These are phyloP conservation scores for Camellia lanceoleosa DNA, from an alignment of 148 eudicot genomes.

Conservation along the genomic window DNA sequence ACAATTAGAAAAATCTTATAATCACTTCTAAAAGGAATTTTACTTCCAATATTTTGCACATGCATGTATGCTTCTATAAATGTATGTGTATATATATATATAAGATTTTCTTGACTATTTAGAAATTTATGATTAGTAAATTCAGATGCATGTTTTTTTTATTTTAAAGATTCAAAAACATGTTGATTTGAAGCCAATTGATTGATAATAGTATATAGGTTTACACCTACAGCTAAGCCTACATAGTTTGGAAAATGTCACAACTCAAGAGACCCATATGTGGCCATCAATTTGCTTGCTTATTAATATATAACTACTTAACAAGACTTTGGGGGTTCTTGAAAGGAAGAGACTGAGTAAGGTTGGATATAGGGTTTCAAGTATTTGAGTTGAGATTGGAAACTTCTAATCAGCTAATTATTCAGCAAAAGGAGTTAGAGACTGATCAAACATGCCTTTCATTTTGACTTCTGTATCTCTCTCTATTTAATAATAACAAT, in stretches of 20 bases:
- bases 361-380: constrained; percentile 14
- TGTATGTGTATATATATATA: too few relatives aligned
- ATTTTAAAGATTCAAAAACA: not conserved
- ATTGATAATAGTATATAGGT: too few relatives aligned
- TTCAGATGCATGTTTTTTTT: not conserved
- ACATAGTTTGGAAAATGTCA: not conserved
- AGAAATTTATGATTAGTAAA: not conserved
- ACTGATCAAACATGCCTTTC: not conserved
- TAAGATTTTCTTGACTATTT: not conserved
- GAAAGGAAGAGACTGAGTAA: constrained; percentile 7
- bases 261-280: not conserved
- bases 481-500: not conserved
- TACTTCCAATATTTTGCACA: not conserved
- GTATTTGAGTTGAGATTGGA: constrained; percentile 14
- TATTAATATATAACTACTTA: not conserved
- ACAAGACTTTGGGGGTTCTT: constrained; percentile 6
- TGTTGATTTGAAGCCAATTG: too few relatives aligned
- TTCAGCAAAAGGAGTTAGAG: not conserved
- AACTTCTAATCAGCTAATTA: constrained; percentile 3
- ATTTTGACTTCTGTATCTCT: not conserved
- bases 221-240: not conserved
- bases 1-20: too few relatives aligned
- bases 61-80: not conserved
- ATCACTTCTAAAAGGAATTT: too few relatives aligned
- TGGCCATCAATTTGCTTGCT: not conserved